A percentile compares a stretch with the other conserved stretches of the same genome.
phyloP scores from a whole-genome alignment of 1,139 yeast species.

The Pichia sp. region DNA sequence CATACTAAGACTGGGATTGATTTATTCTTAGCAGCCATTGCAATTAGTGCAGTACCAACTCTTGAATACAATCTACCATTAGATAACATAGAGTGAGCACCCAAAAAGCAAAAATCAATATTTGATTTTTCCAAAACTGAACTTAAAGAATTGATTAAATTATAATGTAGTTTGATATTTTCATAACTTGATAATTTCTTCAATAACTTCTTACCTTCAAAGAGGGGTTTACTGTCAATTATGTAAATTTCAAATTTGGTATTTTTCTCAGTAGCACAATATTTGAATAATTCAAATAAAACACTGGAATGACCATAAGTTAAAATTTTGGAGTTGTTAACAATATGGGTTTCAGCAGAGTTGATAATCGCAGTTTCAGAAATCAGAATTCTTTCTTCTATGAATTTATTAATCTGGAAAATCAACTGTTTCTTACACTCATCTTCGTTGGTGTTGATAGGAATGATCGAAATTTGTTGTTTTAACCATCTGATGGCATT shows the following conservation, averaged over 20 bases:
- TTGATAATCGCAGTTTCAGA: slow-evolving; percentile 82
- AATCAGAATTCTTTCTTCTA: slow-evolving; percentile 75
- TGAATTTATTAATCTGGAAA: slow-evolving; percentile 69
- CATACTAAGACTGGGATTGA: slow-evolving; percentile 92
- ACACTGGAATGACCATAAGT: slow-evolving; percentile 89
- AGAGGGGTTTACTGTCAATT: slow-evolving; percentile 92
- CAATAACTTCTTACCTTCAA: slow-evolving; percentile 82
- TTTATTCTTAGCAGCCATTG: slow-evolving; percentile 82
- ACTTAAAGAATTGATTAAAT: slow-evolving; percentile 69
- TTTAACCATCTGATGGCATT: slow-evolving; percentile 96
- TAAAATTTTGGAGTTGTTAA: slow-evolving; percentile 69
- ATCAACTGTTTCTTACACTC: slow-evolving; percentile 64
- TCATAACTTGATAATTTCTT: slow-evolving; percentile 50
- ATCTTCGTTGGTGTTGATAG: slow-evolving; percentile 63
- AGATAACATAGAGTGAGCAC: slow-evolving; percentile 96
- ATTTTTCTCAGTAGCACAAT: slow-evolving; percentile 52
- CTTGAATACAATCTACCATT: slow-evolving; percentile 90
- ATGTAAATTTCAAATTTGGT: slow-evolving; percentile 74
- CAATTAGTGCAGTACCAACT: slow-evolving; percentile 91
- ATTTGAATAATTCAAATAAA: slow-evolving; percentile 63
- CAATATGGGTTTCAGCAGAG: slow-evolving; percentile 70
- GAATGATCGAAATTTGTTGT: slow-evolving; percentile 77
- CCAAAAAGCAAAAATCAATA: slow-evolving; percentile 85
- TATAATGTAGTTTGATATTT: slow-evolving; percentile 57
- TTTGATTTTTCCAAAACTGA: slow-evolving; percentile 58